A percentile compares a stretch with the other conserved stretches of the same genome.
phyloP scores from a whole-genome alignment of 805 yeast genomes.

The Candida insectorum region DNA sequence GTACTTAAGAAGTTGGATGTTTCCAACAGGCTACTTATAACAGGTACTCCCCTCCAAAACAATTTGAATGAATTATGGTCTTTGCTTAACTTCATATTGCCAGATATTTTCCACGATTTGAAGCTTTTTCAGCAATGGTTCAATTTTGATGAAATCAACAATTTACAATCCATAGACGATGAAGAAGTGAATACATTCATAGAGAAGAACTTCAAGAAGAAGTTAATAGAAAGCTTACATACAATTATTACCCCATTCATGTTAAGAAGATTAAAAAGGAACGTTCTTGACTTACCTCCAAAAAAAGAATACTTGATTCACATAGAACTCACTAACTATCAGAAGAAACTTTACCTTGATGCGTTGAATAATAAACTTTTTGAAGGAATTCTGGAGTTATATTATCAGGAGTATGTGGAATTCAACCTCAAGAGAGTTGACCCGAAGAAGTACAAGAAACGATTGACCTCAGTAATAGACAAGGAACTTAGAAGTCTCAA shows the following conservation, averaged over 20 bases:
- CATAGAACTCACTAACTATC: constrained; percentile 61
- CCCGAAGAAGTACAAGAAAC: constrained; percentile 1
- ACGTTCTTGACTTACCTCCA: constrained; percentile 75
- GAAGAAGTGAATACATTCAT: constrained; percentile 48
- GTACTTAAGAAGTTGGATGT: constrained; percentile 67
- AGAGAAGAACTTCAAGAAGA: constrained; percentile 48
- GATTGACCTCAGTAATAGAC: constrained; percentile 4
- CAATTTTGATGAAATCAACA: constrained; percentile 64
- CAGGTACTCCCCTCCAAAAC: constrained; percentile 97
- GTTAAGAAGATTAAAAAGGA: constrained; percentile 74
- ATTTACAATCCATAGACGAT: constrained; percentile 19
- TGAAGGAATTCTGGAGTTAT: constrained; percentile 41
- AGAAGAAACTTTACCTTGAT: constrained; percentile 57
- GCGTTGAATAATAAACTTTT: constrained; percentile 47
- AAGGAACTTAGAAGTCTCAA: constrained; percentile 7
- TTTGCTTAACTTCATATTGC: constrained; percentile 81
- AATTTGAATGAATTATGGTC: constrained; percentile 92
- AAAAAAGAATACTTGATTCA: constrained; percentile 86
- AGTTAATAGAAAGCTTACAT: constrained; percentile 73
- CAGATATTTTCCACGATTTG: constrained; percentile 88
- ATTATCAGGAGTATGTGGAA: constrained; percentile 50
- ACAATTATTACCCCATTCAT: constrained; percentile 86
- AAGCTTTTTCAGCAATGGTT: constrained; percentile 93
- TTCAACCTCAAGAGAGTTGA: constrained; percentile 26
- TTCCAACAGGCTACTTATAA: constrained; percentile 70